A percentile compares a stretch with the other conserved stretches of the same genome.
phyloP scores from a whole-genome alignment of 176 grass and related monocot species.

The Musa beccarii region DNA sequence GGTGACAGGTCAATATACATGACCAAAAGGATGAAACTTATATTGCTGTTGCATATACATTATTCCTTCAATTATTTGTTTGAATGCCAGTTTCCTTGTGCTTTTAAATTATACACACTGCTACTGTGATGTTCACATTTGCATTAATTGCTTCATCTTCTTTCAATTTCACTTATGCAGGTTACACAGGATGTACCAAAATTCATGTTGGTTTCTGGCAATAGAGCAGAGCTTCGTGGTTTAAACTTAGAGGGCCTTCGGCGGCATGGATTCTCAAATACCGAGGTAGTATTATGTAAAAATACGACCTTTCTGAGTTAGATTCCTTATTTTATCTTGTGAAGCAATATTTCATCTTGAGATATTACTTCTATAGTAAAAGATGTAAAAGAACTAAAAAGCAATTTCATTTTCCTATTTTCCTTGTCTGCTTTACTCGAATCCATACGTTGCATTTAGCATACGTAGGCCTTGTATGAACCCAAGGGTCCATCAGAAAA shows the following conservation, averaged over 20 bases:
- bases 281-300: constrained; percentile 36
- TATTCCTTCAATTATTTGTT: constrained; percentile 5
- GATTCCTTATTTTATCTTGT: not conserved
- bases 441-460: no score
- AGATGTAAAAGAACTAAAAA: no score
- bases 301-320: not conserved
- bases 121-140: constrained; percentile 8
- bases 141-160: not conserved
- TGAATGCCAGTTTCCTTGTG: not conserved
- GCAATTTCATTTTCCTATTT: no score
- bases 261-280: constrained; percentile 49
- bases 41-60: not conserved
- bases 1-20: no score
- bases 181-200: constrained; percentile 88
- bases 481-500: no score
- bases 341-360: not conserved
- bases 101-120: not conserved
- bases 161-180: constrained; percentile 32
- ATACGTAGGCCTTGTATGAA: no score
- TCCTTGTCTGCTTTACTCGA: no score
- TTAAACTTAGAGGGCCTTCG: constrained; percentile 84
- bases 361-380: no score
- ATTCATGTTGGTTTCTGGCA: constrained; percentile 73
- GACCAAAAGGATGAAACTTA: no score
- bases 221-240: constrained; percentile 75